Base-by-base conservation (phyloP, 2,329 filamentous ascomycete species). In the Penicillium sp. region DNA sequence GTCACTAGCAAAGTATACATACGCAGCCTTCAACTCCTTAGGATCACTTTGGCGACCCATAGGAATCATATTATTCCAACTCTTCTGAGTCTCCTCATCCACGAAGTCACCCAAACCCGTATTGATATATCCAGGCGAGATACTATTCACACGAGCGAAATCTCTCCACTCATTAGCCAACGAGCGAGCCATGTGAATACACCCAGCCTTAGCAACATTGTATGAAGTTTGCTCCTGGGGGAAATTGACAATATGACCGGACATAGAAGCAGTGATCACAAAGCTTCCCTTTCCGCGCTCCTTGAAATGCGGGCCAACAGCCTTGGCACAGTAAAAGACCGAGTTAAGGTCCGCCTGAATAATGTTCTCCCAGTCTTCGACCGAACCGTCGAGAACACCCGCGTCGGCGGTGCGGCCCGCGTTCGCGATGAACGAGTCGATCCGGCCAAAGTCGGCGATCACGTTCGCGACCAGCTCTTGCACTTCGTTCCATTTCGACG, bases 301-400 rank as follows among this genome's bases (percentile, higher is more conserved):
- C 74, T 85, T 85, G 82, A 87, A 88, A 76, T 94, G 88, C 53
- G 87, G 82, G 32, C 92, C 92, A 18, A 90, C 89, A 20, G 90
- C 90, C 78, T 93, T 90, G 22, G 91, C 90, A 61, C 90, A 95
- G 82, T 92, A 85, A 76, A 91, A 90, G 29, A 82, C 86, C 11
- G 92, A 92, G 20, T 86, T 94, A 63, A 96, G 81, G 74, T 97
- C 95, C 67, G 93, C 87, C 67, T 89, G 84, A 74, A 96, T 82
- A 79, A 96, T 90, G 73, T 86, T 83, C 71, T 92, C 85, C 70
- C 85, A 85, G 70, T 90, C 89, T 69, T 87, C 81, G 22, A 89
- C 85, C 20, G 84, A 82, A 70, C 85, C 85, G 60, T 90, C 88
- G 49, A 90, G 78, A 68, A 90, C 81, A 56, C 87, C 88, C 50